A percentile compares a stretch with the other conserved stretches of the same genome.
Evolutionary conservation across 148 eudicot genomes (phyloP).

Genomic region (Amaranthus cruentus): DNA sequence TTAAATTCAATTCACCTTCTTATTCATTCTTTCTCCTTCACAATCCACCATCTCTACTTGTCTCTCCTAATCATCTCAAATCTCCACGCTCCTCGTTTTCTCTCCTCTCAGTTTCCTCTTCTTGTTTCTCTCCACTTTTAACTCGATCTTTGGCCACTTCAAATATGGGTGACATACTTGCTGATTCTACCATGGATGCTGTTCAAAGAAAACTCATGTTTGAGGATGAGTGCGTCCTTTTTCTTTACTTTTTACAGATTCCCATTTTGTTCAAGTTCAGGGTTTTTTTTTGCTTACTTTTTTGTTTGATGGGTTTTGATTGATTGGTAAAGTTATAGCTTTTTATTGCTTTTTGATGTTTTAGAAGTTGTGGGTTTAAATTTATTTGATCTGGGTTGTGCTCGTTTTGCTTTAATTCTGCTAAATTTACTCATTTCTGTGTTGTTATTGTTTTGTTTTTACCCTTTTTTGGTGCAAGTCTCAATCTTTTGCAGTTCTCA

Average conservation of each 20-base stretch:
- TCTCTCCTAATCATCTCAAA: conserved; percentile 4
- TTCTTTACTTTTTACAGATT: neutral
- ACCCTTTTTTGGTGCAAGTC: neutral
- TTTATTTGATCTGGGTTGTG: conserved; percentile 11
- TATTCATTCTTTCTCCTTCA: conserved; percentile 12
- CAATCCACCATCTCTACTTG: neutral
- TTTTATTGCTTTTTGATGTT: neutral
- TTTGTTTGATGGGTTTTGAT: neutral
- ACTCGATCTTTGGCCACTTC: conserved; percentile 21
- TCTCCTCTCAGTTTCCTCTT: neutral
- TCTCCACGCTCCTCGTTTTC: conserved; percentile 15
- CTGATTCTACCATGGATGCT: conserved; percentile 71
- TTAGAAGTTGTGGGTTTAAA: neutral
- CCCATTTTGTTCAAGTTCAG: neutral
- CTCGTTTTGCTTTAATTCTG: neutral
- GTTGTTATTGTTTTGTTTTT: neutral
- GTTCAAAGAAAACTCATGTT: conserved; percentile 88
- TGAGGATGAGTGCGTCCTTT: conserved; percentile 66
- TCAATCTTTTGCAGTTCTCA: too few species aligned
- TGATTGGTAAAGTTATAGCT: neutral
- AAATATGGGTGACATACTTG: conserved; percentile 39
- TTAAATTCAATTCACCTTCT: conserved; percentile 17
- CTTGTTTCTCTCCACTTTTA: neutral
- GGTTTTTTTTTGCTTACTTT: neutral
- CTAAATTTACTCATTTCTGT: neutral